Conservation (phyloP, 2,329 filamentous ascomycete species). For the Zopfia rhizophila region DNA sequence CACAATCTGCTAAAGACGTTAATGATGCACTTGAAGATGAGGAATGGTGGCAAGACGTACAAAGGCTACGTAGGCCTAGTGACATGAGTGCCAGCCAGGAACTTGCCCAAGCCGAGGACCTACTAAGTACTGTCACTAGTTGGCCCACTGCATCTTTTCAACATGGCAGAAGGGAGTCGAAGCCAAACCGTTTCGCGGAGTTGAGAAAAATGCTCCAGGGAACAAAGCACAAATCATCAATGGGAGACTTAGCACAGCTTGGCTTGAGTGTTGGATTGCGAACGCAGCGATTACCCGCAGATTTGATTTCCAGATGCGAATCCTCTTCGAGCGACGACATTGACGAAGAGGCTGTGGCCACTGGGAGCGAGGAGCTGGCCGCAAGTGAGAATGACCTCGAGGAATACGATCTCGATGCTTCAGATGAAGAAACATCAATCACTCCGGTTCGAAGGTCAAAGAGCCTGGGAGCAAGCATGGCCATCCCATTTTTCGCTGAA, state of each 20-base stretch:
- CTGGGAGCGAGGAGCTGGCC: slow-evolving; percentile 42
- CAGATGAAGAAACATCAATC: slow-evolving; percentile 36
- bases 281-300: slow-evolving; percentile 75
- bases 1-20: slow-evolving; percentile 69
- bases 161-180: slow-evolving; percentile 57
- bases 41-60: slow-evolving; percentile 85
- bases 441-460: slow-evolving; percentile 30
- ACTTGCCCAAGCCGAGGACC: slow-evolving; percentile 55
- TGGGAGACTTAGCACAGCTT: slow-evolving; percentile 60
- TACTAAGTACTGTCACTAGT: slow-evolving; percentile 55
- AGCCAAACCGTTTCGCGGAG: slow-evolving; percentile 64
- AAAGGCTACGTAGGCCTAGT: slow-evolving; percentile 56
- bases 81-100: slow-evolving; percentile 55
- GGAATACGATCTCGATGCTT: slow-evolving; percentile 48
- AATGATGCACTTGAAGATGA: slow-evolving; percentile 75
- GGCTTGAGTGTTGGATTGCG: slow-evolving; percentile 78
- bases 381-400: slow-evolving; percentile 45
- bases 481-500: slow-evolving; percentile 37
- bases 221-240: slow-evolving; percentile 63
- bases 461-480: slow-evolving; percentile 30
- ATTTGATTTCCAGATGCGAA: slow-evolving; percentile 64
- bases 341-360: slow-evolving; percentile 41
- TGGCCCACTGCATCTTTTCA: slow-evolving; percentile 66
- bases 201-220: slow-evolving; percentile 71
- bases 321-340: slow-evolving; percentile 32